Evolutionary conservation across 768 basidiomycete species (phyloP).

Genomic region (Tricholoma sp.): DNA sequence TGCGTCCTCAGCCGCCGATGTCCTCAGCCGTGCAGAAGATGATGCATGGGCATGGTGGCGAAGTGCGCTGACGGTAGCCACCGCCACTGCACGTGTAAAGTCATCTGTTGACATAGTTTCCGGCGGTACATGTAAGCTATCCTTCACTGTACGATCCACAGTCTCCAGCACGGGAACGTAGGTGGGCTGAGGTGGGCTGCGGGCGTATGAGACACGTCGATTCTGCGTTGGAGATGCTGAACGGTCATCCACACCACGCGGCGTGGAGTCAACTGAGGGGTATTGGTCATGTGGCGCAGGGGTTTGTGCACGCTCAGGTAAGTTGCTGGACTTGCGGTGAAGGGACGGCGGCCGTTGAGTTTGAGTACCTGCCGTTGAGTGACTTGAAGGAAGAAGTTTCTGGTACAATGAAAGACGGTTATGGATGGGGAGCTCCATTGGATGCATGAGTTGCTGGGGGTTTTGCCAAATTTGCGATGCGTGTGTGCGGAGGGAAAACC

Average conservation of each 20-base stretch:
- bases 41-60: constrained; percentile 63
- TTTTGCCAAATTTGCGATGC: constrained; percentile 99
- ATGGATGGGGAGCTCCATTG: constrained; percentile 51
- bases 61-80: constrained; percentile 88
- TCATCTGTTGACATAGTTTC: constrained; percentile 76
- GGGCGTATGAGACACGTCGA: constrained; percentile 55
- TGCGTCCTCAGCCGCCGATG: constrained; percentile 33
- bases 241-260: constrained; percentile 5
- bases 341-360: constrained; percentile 27
- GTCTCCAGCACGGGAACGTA: constrained; percentile 70
- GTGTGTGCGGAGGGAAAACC: constrained; percentile 98
- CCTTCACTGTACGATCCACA: constrained; percentile 73
- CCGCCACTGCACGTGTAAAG: constrained; percentile 89
- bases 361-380: constrained; percentile 15
- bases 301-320: constrained; percentile 12
- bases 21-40: constrained; percentile 42
- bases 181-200: constrained; percentile 25
- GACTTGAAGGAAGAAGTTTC: constrained; percentile 39
- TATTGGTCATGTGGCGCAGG: constrained; percentile 18
- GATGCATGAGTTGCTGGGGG: constrained; percentile 76
- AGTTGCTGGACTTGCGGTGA: constrained; percentile 41
- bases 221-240: constrained; percentile 39
- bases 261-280: constrained; percentile 8
- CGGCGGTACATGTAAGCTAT: constrained; percentile 56
- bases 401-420: constrained; percentile 65